Percentiles rank a stretch among this genome's conserved stretches.
Evolutionary conservation across 129 eudicot species (phyloP).

Genomic region (Saposhnikovia divaricata): DNA sequence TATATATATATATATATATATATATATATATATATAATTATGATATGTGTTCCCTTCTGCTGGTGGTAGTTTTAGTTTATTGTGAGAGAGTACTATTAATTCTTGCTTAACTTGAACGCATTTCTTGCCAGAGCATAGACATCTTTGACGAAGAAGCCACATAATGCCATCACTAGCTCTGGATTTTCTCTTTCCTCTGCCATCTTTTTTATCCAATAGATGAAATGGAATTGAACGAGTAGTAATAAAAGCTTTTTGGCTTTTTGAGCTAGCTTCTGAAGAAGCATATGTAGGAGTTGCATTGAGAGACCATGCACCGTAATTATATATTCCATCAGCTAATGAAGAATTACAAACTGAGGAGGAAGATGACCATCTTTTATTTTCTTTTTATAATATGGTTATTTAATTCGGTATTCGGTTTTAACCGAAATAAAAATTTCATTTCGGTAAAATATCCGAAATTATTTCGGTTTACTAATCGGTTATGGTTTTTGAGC

Average conservation of each 20-base stretch:
- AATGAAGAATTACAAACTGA: background rate
- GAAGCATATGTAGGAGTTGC: background rate
- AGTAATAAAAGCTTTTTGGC: background rate
- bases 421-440: too few species aligned
- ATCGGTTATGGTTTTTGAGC: too few species aligned
- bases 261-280: background rate
- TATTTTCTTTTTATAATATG: too few species aligned
- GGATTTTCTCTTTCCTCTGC: background rate
- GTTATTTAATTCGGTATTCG: too few species aligned
- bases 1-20: too few species aligned
- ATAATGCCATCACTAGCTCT: background rate
- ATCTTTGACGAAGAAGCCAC: background rate
- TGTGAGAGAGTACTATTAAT: background rate
- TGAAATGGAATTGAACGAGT: background rate
- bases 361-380: constrained; percentile 1
- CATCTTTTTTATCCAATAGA: background rate
- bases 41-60: too few species aligned
- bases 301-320: background rate
- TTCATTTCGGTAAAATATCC: too few species aligned
- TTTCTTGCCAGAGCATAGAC: constrained; percentile 3
- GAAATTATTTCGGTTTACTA: too few species aligned
- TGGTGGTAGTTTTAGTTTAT: background rate
- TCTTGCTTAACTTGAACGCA: constrained; percentile 1
- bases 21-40: too few species aligned
- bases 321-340: background rate